Conservation (phyloP, 1,139 yeast species). For the Saccharomyces hybrid region DNA sequence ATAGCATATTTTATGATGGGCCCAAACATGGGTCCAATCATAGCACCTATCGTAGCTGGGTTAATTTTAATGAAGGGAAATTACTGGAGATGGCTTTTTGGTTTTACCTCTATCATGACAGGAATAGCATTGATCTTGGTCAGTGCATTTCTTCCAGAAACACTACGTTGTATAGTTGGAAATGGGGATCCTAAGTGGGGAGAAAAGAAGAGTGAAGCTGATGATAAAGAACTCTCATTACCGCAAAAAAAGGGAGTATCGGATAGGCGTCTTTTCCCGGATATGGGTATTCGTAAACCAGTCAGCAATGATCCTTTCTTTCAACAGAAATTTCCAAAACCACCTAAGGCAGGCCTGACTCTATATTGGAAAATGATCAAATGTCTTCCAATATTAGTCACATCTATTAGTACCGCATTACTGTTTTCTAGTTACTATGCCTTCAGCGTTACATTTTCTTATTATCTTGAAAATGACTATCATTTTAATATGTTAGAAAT, state of each 20-base stretch:
- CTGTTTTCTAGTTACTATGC: conserved; percentile 52
- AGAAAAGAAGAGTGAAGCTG: neutral
- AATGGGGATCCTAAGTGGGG: conserved; percentile 37
- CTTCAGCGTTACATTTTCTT: conserved; percentile 45
- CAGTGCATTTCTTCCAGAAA: conserved; percentile 45
- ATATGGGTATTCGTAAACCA: conserved; percentile 27
- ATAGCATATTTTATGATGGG: conserved; percentile 53
- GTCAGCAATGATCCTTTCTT: conserved; percentile 20
- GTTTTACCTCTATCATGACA: conserved; percentile 43
- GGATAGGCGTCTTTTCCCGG: conserved; percentile 14
- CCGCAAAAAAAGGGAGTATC: conserved; percentile 4
- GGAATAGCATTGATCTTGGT: conserved; percentile 37
- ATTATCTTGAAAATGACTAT: conserved; percentile 37
- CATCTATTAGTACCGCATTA: conserved; percentile 45
- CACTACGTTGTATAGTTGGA: conserved; percentile 49
- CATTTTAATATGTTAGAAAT: conserved; percentile 34
- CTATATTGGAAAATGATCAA: conserved; percentile 36
- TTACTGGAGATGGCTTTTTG: conserved; percentile 54
- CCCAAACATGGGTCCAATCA: conserved; percentile 51
- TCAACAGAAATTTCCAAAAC: conserved; percentile 35
- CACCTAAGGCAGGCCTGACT: conserved; percentile 42
- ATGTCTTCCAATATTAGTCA: conserved; percentile 41
- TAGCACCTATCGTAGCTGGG: conserved; percentile 47
- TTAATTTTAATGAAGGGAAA: conserved; percentile 34
- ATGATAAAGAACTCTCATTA: conserved; percentile 6